These are phyloP conservation scores for Mucor saturninus DNA, from an alignment of 371 early-diverging fungal species.

Conservation along the genomic window DNA sequence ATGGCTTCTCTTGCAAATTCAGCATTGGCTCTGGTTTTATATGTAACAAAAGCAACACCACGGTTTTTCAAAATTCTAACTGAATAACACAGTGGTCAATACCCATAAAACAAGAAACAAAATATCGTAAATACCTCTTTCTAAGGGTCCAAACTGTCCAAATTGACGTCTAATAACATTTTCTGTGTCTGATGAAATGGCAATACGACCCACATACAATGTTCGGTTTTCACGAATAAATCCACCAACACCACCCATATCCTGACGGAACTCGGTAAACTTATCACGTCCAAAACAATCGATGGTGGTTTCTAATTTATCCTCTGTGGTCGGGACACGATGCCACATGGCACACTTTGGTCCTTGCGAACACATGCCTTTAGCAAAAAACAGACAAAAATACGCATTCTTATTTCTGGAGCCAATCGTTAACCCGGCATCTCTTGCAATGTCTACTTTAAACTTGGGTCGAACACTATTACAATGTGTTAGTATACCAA, in stretches of 20 bases:
- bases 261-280: slow-evolving; percentile 76
- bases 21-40: slow-evolving; percentile 69
- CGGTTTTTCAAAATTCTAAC: slow-evolving; percentile 66
- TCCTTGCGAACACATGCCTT: slow-evolving; percentile 83
- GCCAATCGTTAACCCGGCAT: slow-evolving; percentile 79
- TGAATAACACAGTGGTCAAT: slow-evolving; percentile 3
- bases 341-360: slow-evolving; percentile 77
- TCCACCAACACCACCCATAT: slow-evolving; percentile 89
- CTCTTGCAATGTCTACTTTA: slow-evolving; percentile 68
- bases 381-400: slow-evolving; percentile 86
- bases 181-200: slow-evolving; percentile 61
- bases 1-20: slow-evolving; percentile 93
- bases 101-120: neutral
- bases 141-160: slow-evolving; percentile 80
- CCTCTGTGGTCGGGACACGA: slow-evolving; percentile 71
- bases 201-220: slow-evolving; percentile 81
- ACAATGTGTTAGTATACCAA: neutral
- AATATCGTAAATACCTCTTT: slow-evolving; percentile 52
- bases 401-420: slow-evolving; percentile 62
- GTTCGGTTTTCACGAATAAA: slow-evolving; percentile 77
- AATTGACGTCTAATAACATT: slow-evolving; percentile 72
- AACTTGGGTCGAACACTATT: slow-evolving; percentile 63
- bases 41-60: slow-evolving; percentile 85
- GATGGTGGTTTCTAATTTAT: slow-evolving; percentile 66
- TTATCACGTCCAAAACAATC: slow-evolving; percentile 88